Evolutionary conservation across 176 grass and related monocot genomes (phyloP).

Genomic region (Hordeum vulgare): DNA sequence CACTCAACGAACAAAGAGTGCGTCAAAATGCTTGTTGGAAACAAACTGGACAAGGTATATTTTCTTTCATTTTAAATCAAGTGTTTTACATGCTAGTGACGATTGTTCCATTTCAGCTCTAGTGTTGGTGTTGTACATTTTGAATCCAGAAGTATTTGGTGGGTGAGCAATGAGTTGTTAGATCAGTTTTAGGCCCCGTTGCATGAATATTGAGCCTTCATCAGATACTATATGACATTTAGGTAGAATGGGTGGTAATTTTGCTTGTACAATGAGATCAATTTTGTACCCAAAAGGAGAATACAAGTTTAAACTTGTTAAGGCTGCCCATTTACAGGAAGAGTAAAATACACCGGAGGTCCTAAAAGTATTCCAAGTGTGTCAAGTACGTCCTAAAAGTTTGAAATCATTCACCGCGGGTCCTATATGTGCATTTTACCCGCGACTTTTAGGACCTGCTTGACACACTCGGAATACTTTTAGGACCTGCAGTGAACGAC

Average conservation of each 20-base stretch:
- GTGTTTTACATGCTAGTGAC: neutral
- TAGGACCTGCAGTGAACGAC: no score
- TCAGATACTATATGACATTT: neutral
- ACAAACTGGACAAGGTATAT: conserved; percentile 97
- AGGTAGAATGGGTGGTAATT: neutral
- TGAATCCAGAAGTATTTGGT: neutral
- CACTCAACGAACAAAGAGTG: conserved; percentile 80
- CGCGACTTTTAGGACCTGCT: no score
- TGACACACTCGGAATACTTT: no score
- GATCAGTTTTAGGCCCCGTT: neutral
- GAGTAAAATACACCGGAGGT: no score
- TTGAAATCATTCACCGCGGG: no score
- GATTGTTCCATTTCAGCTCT: neutral
- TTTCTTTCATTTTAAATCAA: neutral
- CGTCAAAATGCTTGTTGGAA: conserved; percentile 92
- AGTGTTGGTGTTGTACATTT: neutral
- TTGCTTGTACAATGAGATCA: neutral
- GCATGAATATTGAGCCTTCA: neutral
- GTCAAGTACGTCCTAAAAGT: no score
- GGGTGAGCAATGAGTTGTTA: neutral
- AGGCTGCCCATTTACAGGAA: neutral
- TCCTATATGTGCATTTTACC: no score
- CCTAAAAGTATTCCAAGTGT: no score
- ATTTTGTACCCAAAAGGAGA: neutral
- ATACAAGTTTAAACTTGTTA: neutral